Base-by-base conservation (phyloP, 257 asterid genomes). In the Penstemon davidsonii region DNA sequence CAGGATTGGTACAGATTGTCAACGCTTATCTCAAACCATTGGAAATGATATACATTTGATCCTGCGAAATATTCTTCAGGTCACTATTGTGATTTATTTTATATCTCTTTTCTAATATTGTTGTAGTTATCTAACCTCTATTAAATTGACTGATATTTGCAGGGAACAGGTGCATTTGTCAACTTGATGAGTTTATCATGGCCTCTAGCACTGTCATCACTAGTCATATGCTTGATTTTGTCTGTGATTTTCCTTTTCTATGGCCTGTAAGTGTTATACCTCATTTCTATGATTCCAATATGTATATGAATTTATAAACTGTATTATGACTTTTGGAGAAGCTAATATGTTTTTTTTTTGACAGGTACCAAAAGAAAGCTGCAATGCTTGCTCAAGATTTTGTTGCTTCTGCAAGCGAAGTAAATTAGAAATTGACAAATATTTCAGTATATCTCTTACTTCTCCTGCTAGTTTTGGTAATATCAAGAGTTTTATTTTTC, bases 81-180 rank as follows among this genome's bases (percentile, higher is more conserved):
- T 83, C 46, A 43, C 49, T 49, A 46, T 44, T 77, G 65, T 54
- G 11, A 46, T 68, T 52, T 6, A 39, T 66, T 47, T 52, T 62
- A 44, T 54, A 50, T 52, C 60, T 8, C 37, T 13, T 55, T 57
- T n/a, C 64, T 65, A 11, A 51, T 37, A 43, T 60, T 78, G 50
- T 51, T 63, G 54, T 55, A 49, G 25, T 60, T 49, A 41, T 67
- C 47, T 55, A 15, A 46, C 54, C 55, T 63, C 62, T 62, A 25
- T 25, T 25, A 25, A 64, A 68, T 41, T 57, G 70, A 36, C 60
- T 19, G 36, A 62, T 73, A 25, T 40, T 61, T 68, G 54, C 78
- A 81, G 88, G 88, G 88, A 5, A 69, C 77, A 47, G 84, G 88
- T 49, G 88, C 88, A 71, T 74, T 81, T 61, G 73, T 84, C 75